Percentiles rank a stretch among this genome's conserved stretches.
These are phyloP conservation scores for Dioscorea dumetorum DNA, from an alignment of 106 monocot genomes.

Conservation along the genomic window DNA sequence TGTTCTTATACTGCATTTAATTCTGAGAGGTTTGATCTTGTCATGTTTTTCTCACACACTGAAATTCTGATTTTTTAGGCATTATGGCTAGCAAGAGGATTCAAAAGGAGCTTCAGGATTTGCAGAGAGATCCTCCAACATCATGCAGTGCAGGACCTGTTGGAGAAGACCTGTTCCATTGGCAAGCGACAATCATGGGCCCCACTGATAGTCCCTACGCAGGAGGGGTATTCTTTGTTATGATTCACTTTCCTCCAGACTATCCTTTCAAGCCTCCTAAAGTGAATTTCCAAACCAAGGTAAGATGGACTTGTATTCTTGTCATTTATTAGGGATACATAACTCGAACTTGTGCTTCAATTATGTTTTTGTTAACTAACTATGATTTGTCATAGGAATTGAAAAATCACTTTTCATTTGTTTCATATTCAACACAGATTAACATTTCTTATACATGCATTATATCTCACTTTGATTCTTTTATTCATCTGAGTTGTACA, in stretches of 20 bases:
- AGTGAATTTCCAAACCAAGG: slow-evolving; percentile 11
- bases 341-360: neutral
- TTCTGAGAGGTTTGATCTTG: no score
- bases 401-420: neutral
- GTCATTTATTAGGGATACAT: neutral
- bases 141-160: slow-evolving; percentile 14
- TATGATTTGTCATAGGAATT: neutral
- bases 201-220: slow-evolving; percentile 5
- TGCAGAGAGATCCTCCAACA: slow-evolving; percentile 12
- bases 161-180: slow-evolving; percentile 11
- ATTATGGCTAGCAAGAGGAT: slow-evolving; percentile 13
- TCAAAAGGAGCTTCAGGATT: slow-evolving; percentile 13
- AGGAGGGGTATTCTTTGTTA: slow-evolving; percentile 9
- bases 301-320: neutral
- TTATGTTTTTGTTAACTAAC: neutral
- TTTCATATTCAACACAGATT: no score
- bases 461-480: no score
- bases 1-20: no score
- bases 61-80: neutral
- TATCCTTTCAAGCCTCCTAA: slow-evolving; percentile 13
- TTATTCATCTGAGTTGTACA: no score
- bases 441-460: no score
- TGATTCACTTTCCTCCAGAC: slow-evolving; percentile 11
- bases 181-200: slow-evolving; percentile 14
- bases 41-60: no score